phyloP scores from a whole-genome alignment of 1,284 basidiomycete genomes.

The Albatrellus sp. region DNA sequence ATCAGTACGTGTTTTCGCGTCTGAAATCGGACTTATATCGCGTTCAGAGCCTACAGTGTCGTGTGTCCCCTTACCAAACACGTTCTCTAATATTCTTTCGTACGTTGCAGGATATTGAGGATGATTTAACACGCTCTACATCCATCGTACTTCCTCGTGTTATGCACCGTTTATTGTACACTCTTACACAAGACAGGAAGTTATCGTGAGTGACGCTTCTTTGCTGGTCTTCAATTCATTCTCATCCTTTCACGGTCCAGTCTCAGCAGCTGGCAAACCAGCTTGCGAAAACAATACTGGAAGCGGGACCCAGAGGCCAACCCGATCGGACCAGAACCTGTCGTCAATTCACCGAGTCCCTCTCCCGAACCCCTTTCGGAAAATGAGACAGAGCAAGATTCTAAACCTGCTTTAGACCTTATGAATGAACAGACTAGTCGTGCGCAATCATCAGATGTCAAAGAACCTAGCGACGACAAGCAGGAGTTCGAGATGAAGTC shows the following conservation, averaged over 20 bases:
- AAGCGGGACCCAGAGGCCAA: slow-evolving; percentile 57
- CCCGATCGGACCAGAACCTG: slow-evolving; percentile 47
- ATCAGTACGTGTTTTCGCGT: slow-evolving; percentile 30
- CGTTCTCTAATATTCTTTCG: slow-evolving; percentile 8
- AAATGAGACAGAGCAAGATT: slow-evolving; percentile 12
- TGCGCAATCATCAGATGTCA: neutral
- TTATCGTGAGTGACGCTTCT: slow-evolving; percentile 42
- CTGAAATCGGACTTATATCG: slow-evolving; percentile 8
- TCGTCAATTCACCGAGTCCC: slow-evolving; percentile 8
- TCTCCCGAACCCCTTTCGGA: slow-evolving; percentile 13
- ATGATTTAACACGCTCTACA: slow-evolving; percentile 53
- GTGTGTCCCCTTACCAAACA: neutral
- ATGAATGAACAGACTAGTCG: neutral
- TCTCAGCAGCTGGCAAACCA: slow-evolving; percentile 62
- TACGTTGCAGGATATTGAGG: slow-evolving; percentile 55
- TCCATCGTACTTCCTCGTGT: slow-evolving; percentile 53
- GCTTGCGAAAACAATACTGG: slow-evolving; percentile 58
- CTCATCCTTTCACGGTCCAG: slow-evolving; percentile 24
- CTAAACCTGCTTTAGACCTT: slow-evolving; percentile 5
- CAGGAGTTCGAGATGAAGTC: too few relatives aligned
- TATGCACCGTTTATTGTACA: slow-evolving; percentile 59
- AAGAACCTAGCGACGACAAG: neutral
- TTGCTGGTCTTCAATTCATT: slow-evolving; percentile 7
- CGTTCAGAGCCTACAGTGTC: neutral
- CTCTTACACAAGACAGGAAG: slow-evolving; percentile 70